Conservation (phyloP, 768 basidiomycete genomes). For the Lenzites betulinus region DNA sequence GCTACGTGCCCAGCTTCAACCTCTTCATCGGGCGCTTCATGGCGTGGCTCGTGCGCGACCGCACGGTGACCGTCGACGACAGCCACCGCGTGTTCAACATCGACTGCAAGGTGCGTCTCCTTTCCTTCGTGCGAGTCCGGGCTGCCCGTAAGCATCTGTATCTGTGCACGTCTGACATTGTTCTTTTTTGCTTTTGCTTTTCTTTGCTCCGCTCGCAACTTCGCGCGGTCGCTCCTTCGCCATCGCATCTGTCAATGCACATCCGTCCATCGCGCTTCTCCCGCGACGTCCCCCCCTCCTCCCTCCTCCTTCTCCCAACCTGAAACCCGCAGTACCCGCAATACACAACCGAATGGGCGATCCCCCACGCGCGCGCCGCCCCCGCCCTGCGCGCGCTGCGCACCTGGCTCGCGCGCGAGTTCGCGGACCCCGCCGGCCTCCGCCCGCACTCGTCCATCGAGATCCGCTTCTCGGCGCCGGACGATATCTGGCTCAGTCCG, state of each 20-base stretch:
- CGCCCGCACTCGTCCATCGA: slow-evolving; percentile 93
- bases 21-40: slow-evolving; percentile 62
- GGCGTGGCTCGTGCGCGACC: slow-evolving; percentile 63
- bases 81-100: slow-evolving; percentile 88
- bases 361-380: slow-evolving; percentile 69
- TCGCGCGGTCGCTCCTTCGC: background rate
- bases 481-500: slow-evolving; percentile 95
- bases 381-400: slow-evolving; percentile 73
- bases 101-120: slow-evolving; percentile 79
- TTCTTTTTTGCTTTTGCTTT: no score
- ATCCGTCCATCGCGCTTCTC: background rate
- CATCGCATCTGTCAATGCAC: background rate
- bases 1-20: slow-evolving; percentile 65
- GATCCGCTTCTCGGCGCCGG: slow-evolving; percentile 82
- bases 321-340: slow-evolving; percentile 92
- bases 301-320: no score
- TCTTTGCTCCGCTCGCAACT: no score
- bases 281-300: no score
- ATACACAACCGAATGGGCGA: slow-evolving; percentile 94
- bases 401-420: slow-evolving; percentile 70
- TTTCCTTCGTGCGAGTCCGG: no score
- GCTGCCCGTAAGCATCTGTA: no score
- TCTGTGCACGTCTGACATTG: no score
- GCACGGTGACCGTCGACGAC: slow-evolving; percentile 68
- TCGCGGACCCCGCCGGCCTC: slow-evolving; percentile 66